Conservation (phyloP, 2,329 filamentous ascomycete genomes). For the Coniella vitis region DNA sequence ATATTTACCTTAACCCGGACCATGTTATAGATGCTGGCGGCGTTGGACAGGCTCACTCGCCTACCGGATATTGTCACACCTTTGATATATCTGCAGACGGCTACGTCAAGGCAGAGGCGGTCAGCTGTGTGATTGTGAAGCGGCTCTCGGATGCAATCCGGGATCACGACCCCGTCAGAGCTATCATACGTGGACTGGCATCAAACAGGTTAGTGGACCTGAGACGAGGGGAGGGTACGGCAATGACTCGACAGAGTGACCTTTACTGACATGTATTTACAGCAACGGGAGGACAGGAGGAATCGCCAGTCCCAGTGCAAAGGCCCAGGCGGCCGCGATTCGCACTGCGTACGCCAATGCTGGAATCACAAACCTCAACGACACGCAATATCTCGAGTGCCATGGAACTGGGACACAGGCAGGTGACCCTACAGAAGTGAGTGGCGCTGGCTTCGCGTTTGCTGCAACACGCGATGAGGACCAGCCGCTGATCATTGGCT, state of each 20-base stretch:
- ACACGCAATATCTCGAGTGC: neutral
- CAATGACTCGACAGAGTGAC: too few species aligned
- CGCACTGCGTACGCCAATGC: neutral
- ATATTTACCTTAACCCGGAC: neutral
- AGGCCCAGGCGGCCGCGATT: neutral
- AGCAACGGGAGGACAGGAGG: too few species aligned
- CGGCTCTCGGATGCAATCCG: neutral
- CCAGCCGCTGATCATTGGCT: constrained; percentile 13
- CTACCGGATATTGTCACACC: constrained; percentile 11
- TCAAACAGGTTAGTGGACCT: neutral
- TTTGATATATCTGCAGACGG: neutral
- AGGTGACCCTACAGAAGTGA: neutral
- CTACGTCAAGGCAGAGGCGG: constrained; percentile 24
- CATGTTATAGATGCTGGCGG: neutral
- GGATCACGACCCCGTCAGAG: neutral
- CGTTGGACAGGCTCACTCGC: neutral
- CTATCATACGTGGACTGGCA: neutral
- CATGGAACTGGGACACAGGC: neutral
- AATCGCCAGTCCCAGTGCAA: neutral
- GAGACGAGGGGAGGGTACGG: too few species aligned
- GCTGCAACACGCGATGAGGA: neutral
- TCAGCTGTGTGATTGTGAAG: neutral
- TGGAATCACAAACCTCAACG: neutral
- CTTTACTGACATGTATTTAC: too few species aligned
- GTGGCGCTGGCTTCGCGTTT: neutral